phyloP scores from a whole-genome alignment of 805 yeast species.

The Myxozyma mucilagina region DNA sequence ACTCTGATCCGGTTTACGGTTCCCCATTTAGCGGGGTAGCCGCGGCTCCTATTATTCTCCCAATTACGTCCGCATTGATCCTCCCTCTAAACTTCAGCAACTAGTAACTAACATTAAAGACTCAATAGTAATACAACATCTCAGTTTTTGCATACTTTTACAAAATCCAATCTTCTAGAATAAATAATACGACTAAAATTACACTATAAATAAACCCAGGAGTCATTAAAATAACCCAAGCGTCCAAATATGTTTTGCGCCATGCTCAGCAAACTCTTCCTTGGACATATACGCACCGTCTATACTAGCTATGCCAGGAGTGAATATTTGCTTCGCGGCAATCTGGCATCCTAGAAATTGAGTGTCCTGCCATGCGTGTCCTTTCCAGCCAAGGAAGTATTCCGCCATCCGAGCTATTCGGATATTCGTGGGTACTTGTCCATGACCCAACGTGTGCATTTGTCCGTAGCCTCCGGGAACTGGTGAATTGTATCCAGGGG shows the following conservation, averaged over 20 bases:
- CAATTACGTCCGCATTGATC: no score
- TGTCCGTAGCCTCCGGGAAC: constrained; percentile 36
- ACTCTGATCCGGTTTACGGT: no score
- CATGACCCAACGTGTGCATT: constrained; percentile 37
- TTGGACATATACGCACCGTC: constrained; percentile 66
- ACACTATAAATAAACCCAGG: no score
- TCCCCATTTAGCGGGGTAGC: no score
- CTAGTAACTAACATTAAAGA: no score
- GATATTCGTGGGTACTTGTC: constrained; percentile 80
- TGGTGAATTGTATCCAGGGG: constrained; percentile 38
- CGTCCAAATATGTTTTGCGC: constrained; percentile 85
- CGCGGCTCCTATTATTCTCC: no score
- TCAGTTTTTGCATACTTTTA: background rate
- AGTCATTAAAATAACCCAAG: constrained; percentile 29
- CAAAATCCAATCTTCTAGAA: background rate
- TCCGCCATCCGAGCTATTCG: constrained; percentile 75
- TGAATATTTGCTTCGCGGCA: constrained; percentile 80
- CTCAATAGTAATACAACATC: no score
- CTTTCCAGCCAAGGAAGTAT: constrained; percentile 94
- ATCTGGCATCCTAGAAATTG: constrained; percentile 85
- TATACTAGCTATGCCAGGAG: constrained; percentile 53
- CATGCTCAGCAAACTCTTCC: constrained; percentile 71
- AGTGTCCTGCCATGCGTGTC: constrained; percentile 70
- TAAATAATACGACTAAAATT: no score
- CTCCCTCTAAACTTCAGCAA: no score